Base-by-base conservation (phyloP, 225 moss, liverwort and hornwort genomes). In the Climacium dendroides region DNA sequence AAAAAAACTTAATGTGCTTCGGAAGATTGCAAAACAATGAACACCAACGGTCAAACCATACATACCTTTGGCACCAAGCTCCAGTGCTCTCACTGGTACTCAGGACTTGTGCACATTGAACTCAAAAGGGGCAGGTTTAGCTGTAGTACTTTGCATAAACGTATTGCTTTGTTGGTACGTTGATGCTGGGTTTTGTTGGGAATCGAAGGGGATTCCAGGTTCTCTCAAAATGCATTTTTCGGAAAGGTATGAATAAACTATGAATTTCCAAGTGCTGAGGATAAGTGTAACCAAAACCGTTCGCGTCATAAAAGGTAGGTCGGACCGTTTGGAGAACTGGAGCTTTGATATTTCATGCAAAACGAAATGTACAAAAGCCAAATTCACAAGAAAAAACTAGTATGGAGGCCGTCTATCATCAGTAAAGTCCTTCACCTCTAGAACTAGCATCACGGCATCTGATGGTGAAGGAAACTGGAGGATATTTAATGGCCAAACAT, bases 341-440 rank as follows among this genome's bases (percentile, higher is more conserved):
- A 88, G 83, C 60, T 74, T 73, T 79, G 80, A 35, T 63, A 92
- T 86, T 91, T 83, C 92, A 89, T 70, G 83, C 85, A 80, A 89
- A 69, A 85, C 76, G 30, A 79, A 90, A 83, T 91, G 88, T 90
- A 93, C 87, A 91, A 82, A 73, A 87, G 85, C 75, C 87, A 90
- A 85, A 82, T 83, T 87, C 92, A 86, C 91, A 74, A 64, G 55
- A 55, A 81, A 58, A 86, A 78, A 78, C 85, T 78, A 74, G 69
- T 48, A 74, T 53, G 78, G 86, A 90, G 84, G 86, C 85, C 74
- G 67, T 52, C 64, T 60, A 64, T 87, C 84, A 60, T 55, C 81
- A 86, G 78, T 80, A 5, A 67, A 83, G 58, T 70, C 84, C 74
- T 67, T 28, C 79, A 86, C 80, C 71, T 39, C 43, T 39, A 50